Evolutionary conservation across 257 asterid species (phyloP), one percentile per base, ranked within the genome.

Genomic region (Solanum appendiculatum): DNA sequence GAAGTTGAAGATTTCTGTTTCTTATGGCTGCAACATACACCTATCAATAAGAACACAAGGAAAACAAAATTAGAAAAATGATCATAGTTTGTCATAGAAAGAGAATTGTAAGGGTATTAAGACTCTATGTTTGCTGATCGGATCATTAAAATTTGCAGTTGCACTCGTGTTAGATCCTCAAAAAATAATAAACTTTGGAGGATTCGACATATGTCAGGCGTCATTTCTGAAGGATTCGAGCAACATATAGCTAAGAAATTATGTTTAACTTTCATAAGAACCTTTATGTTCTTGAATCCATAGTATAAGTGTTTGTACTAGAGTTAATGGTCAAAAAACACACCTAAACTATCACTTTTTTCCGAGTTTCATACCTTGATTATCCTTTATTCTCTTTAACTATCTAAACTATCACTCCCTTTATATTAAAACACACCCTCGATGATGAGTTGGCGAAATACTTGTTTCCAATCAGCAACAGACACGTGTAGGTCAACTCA

Each of bases 1-100:
- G 95, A 63, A 93, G 92, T 86, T 83, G 89, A 64, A 93, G 94
- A 21, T 92, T 90, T 89, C 96, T 91, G 83, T 95, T 95, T 5
- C 94, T 83, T 21, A 92, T 27, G 46, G 96, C 96, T 31, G 93
- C 96, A 46, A 92, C 92, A 29, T 88, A 94, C 9, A 94, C 98
- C 98, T 94, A 64, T 15, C 34, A 29, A 77, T 29, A 72, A 90
- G 25, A 31, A 10, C 44, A 33, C 60, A 86, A 39, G 74, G 31
- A 16, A n/a, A 27, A 15, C 12, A 72, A 60, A 69, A 23, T 37
- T 10, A 68, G 12, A 27, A 11, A 73, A 36, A 20, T 20, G 23
- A 13, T 18, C 21, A 6, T 4, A n/a, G 48, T 69, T 69, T 31
- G 6, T 10, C 69, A 60, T n/a, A 60, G 69, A 58, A 3, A 60